A percentile compares a stretch with the other conserved stretches of the same genome.
Evolutionary conservation across 345 rosid genomes (phyloP).

Genomic region (Alliaria petiolata): DNA sequence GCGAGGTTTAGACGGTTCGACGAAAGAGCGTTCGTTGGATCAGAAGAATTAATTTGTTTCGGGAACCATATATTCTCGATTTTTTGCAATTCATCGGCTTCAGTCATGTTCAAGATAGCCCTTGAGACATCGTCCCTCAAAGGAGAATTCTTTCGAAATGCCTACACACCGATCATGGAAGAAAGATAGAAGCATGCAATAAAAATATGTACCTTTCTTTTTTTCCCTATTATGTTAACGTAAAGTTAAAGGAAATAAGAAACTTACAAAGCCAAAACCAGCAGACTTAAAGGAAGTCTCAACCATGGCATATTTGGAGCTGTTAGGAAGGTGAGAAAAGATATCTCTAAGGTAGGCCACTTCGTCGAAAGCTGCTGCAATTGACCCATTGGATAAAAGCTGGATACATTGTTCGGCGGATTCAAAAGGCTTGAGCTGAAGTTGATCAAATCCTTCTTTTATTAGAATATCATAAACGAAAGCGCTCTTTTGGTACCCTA

Average conservation of each 20-base stretch:
- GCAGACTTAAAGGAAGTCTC: slow-evolving; percentile 17
- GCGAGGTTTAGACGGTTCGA: slow-evolving; percentile 30
- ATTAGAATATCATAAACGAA: background rate
- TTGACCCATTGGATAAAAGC: slow-evolving; percentile 22
- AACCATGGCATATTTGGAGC: slow-evolving; percentile 22
- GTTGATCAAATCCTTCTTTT: background rate
- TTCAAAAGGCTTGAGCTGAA: background rate
- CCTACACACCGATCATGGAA: slow-evolving; percentile 17
- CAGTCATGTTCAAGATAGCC: slow-evolving; percentile 43
- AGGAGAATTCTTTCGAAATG: slow-evolving; percentile 36
- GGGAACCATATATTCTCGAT: slow-evolving; percentile 14
- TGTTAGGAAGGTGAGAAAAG: background rate
- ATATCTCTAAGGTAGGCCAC: slow-evolving; percentile 25
- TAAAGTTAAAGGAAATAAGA: background rate
- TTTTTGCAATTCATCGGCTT: slow-evolving; percentile 22
- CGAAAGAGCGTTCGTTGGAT: background rate
- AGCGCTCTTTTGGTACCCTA: slow-evolving; percentile 3
- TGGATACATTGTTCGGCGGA: background rate
- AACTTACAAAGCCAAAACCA: slow-evolving; percentile 47
- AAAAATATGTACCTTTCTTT: background rate
- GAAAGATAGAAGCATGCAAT: background rate
- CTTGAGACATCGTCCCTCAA: slow-evolving; percentile 39
- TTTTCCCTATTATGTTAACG: too few relatives aligned
- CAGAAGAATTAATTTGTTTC: slow-evolving; percentile 10
- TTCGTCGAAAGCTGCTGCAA: slow-evolving; percentile 34